These are phyloP conservation scores for Vitis cinerea DNA, from an alignment of 164 flowering plant species.

Conservation along the genomic window DNA sequence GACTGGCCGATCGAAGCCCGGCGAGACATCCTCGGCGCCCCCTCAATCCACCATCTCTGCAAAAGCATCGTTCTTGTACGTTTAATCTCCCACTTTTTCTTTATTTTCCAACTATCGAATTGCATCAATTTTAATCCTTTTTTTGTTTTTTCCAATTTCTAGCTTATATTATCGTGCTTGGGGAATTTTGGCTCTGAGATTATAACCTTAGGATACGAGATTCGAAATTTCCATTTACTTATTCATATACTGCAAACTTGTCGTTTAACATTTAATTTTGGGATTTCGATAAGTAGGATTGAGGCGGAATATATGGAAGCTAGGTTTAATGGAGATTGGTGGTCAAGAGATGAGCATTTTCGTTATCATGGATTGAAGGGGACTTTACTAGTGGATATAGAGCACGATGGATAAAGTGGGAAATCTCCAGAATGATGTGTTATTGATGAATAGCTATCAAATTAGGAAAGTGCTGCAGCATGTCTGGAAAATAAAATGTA, in stretches of 20 bases:
- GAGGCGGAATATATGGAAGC: background rate
- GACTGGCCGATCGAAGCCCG: slow-evolving; percentile 69
- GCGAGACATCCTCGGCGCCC: slow-evolving; percentile 67
- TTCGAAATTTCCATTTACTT: background rate
- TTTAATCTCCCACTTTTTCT: background rate
- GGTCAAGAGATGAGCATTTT: background rate
- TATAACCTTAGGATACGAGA: too few relatives aligned
- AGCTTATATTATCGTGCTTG: background rate
- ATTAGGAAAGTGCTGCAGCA: too few relatives aligned
- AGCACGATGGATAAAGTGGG: background rate
- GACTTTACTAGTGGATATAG: background rate
- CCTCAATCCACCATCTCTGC: slow-evolving; percentile 86
- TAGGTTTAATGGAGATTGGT: background rate
- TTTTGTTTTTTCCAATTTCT: background rate
- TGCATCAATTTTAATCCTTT: background rate
- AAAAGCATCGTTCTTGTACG: slow-evolving; percentile 90
- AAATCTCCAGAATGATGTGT: too few relatives aligned
- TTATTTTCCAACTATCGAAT: background rate
- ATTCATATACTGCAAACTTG: background rate
- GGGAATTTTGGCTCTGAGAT: background rate
- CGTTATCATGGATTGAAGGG: background rate
- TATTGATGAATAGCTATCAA: too few relatives aligned
- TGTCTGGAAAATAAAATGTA: too few relatives aligned
- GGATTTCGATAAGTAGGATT: background rate
- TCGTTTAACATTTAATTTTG: background rate